These are phyloP conservation scores for Salvia hispanica DNA, from an alignment of 257 asterid species.

Conservation along the genomic window DNA sequence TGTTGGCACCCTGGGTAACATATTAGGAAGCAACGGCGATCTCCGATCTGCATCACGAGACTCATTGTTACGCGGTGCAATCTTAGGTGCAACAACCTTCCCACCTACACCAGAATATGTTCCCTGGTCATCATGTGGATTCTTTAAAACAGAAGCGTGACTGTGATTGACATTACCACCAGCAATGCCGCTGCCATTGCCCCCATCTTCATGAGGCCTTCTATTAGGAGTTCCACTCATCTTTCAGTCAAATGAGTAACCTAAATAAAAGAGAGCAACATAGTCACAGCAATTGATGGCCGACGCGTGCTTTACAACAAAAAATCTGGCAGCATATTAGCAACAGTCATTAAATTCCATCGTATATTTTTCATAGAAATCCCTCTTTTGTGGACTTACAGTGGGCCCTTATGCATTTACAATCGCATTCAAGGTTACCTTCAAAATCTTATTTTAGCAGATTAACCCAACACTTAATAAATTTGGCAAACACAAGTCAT, in stretches of 20 bases:
- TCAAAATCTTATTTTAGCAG: conserved; percentile 8
- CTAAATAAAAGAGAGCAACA: conserved; percentile 1
- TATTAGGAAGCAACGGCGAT: conserved; percentile 59
- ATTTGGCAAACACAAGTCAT: background rate
- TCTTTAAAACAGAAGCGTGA: conserved; percentile 62
- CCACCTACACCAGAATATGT: conserved; percentile 52
- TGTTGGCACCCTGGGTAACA: conserved; percentile 58
- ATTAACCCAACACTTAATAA: background rate
- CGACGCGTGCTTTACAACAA: conserved; percentile 2
- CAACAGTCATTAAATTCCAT: background rate
- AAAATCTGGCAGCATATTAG: conserved; percentile 7
- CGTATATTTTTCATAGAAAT: background rate
- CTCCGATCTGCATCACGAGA: conserved; percentile 74
- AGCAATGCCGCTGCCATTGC: conserved; percentile 43
- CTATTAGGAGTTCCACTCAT: conserved; percentile 81
- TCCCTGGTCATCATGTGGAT: conserved; percentile 67
- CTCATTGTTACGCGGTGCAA: conserved; percentile 63
- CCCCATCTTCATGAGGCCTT: conserved; percentile 82
- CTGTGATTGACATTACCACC: conserved; percentile 49
- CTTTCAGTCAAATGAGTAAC: conserved; percentile 26
- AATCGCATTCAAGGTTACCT: background rate
- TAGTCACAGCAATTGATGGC: background rate
- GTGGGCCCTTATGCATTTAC: background rate
- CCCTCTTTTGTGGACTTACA: background rate
- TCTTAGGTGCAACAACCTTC: conserved; percentile 57